phyloP scores from a whole-genome alignment of 164 flowering plant species.

The Amborella trichopoda region DNA sequence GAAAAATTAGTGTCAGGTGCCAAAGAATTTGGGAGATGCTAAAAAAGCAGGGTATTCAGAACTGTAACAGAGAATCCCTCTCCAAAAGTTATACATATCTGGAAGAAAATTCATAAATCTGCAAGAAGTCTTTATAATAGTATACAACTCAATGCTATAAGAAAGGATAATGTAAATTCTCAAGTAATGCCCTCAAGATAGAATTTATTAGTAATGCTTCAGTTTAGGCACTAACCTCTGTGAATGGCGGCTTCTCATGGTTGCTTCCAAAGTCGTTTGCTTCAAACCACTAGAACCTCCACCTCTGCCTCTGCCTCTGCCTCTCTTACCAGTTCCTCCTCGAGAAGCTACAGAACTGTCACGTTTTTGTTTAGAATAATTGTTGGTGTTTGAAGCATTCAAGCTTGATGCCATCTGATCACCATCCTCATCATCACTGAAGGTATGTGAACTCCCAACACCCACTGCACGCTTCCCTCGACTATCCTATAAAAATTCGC shows the following conservation, averaged over 20 bases:
- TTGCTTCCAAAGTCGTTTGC: conserved; percentile 82
- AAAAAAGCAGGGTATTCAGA: too few species aligned
- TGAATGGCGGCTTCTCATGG: conserved; percentile 50
- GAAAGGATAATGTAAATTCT: not conserved
- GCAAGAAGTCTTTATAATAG: not conserved
- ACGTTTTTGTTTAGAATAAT: conserved; percentile 32
- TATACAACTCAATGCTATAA: not conserved
- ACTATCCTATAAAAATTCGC: conserved; percentile 30
- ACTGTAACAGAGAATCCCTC: too few species aligned
- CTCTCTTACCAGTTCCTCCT: conserved; percentile 45
- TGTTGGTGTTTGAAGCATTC: conserved; percentile 34
- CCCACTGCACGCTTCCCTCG: conserved; percentile 37
- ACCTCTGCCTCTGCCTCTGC: conserved; percentile 72
- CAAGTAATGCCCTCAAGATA: not conserved
- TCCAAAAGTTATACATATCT: not conserved
- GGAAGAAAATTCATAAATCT: not conserved
- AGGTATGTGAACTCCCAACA: conserved; percentile 42
- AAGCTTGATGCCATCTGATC: conserved; percentile 26
- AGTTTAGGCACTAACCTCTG: conserved; percentile 31
- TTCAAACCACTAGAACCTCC: conserved; percentile 48
- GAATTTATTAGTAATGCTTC: not conserved
- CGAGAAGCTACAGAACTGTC: conserved; percentile 33
- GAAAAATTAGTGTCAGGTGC: too few species aligned
- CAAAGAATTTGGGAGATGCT: too few species aligned
- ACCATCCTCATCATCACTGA: conserved; percentile 90